These are phyloP conservation scores for Pseudopediastrum boryanum DNA, from an alignment of 139 green algal genomes.

Conservation along the genomic window DNA sequence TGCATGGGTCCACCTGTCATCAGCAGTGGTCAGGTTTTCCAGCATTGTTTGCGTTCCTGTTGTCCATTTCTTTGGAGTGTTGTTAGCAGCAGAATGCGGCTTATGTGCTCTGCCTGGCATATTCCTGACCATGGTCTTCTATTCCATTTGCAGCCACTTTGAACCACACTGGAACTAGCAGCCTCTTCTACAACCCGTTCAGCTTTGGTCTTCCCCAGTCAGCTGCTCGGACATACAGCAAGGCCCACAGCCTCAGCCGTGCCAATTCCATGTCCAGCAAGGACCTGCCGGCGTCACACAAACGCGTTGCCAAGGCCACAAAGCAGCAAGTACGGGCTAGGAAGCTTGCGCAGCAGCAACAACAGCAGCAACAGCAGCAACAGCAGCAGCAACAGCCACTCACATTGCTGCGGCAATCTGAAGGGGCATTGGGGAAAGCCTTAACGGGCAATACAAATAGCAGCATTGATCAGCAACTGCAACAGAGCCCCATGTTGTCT, in stretches of 20 bases:
- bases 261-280: conserved; percentile 21
- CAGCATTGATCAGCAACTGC: background rate
- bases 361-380: background rate
- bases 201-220: background rate
- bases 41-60: no score
- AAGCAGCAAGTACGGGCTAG: no score
- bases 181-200: background rate
- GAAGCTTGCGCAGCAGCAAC: conserved; percentile 3
- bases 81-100: no score
- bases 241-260: conserved; percentile 2
- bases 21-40: no score
- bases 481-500: background rate
- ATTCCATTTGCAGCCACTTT: no score
- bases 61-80: no score
- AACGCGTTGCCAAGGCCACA: no score
- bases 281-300: background rate
- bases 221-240: background rate
- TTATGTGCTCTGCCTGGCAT: no score
- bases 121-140: no score
- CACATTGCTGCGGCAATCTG: conserved; percentile 4
- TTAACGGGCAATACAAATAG: background rate
- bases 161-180: no score
- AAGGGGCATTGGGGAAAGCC: background rate
- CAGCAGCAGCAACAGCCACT: background rate
- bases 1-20: no score